A percentile compares a stretch with the other conserved stretches of the same genome.
phyloP scores from a whole-genome alignment of 2,329 filamentous ascomycete genomes.

The Aspergillus thermomutatus region DNA sequence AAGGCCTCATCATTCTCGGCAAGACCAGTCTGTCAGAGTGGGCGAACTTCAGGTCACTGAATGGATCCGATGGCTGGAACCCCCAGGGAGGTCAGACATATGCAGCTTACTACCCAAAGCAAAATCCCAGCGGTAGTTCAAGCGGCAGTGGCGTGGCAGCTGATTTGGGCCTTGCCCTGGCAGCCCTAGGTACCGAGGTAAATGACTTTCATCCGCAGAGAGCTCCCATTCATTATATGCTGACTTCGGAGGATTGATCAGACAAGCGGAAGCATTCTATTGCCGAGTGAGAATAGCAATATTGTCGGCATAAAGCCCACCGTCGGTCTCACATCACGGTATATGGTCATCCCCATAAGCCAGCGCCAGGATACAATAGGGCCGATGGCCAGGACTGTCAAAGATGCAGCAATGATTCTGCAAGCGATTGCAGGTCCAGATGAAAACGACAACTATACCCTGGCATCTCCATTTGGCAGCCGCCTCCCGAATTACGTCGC shows the following conservation, averaged over 20 bases:
- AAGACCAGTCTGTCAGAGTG: conserved; percentile 65
- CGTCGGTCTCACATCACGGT: conserved; percentile 58
- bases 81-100: conserved; percentile 61
- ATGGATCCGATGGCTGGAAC: conserved; percentile 60
- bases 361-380: conserved; percentile 56
- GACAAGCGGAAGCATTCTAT: conserved; percentile 62
- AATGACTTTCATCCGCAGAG: neutral
- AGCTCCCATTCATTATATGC: neutral
- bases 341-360: conserved; percentile 63
- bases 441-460: conserved; percentile 55
- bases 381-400: conserved; percentile 57
- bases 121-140: conserved; percentile 61
- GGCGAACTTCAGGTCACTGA: conserved; percentile 59
- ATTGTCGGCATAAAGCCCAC: conserved; percentile 67
- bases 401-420: conserved; percentile 56
- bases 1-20: conserved; percentile 63
- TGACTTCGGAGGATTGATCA: conserved; percentile 15
- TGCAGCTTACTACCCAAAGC: conserved; percentile 58
- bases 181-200: conserved; percentile 58
- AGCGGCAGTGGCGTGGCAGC: conserved; percentile 60
- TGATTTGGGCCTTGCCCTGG: conserved; percentile 58
- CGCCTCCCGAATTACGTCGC: conserved; percentile 58
- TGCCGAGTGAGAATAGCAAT: conserved; percentile 54
- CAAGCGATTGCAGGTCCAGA: conserved; percentile 58
- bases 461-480: conserved; percentile 53